Base-by-base conservation (phyloP, 768 basidiomycete species). In the Lactarius quietus region DNA sequence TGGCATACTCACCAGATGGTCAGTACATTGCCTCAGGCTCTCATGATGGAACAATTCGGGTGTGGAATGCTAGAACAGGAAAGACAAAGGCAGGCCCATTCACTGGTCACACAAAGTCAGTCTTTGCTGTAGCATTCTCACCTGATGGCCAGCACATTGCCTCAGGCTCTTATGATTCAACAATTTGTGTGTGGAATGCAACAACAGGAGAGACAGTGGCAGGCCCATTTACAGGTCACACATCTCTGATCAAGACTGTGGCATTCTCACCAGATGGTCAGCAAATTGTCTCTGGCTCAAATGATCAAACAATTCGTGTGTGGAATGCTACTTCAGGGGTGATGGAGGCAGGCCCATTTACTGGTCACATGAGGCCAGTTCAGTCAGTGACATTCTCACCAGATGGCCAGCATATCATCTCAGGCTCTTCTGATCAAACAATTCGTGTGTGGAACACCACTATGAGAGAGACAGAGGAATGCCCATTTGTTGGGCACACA, bases 401-500 rank as follows among this genome's bases (percentile, higher is more conserved):
- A 17, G 23, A 63, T n/a, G 63, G 58, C 3, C 39, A 29, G 6
- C 72, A 33, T 18, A 33, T 81, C 53, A 76, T 78, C 41, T 79
- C 78, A 45, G n/a, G 43, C n/a, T 45, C 43, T 1, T 3, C 3
- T 10, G 43, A 45, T 45, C 17, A 17, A 6, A 45, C 43, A 45
- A 45, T 45, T 45, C 7, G 43, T n/a, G 43, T 45, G 7, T 45
- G 43, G 43, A n/a, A 45, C 6, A 7, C 43, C n/a, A 45, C n/a
- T n/a, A n/a, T 7, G n/a, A 3, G n/a, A n/a, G n/a, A 45, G 43
- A 45, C 20, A n/a, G n/a, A 3, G n/a, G n/a, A 7, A 45, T 8
- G n/a, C 9, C 43, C 6, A n/a, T 31, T 53, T 53, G 6, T 2
- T 4, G 28, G 52, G 6, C 52, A 53, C 9, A 5, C 15, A 8